Evolutionary conservation across 371 early-diverging fungal species (phyloP).

Genomic region (Mucor piriformis): DNA sequence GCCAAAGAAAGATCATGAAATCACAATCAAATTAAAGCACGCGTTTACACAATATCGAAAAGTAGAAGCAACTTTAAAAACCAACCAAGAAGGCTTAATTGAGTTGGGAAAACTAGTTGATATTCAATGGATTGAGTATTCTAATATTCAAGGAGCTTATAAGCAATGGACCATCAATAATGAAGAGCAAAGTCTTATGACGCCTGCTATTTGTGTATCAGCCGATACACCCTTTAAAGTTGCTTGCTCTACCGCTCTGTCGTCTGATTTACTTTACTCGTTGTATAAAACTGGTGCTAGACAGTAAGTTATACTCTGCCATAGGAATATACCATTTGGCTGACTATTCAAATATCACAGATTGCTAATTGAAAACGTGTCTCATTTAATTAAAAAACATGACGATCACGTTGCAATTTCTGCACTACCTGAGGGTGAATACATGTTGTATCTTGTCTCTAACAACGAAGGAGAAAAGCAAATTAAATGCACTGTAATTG

Average conservation of each 20-base stretch:
- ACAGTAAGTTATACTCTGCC: slow-evolving; percentile 22
- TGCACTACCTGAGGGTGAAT: slow-evolving; percentile 36
- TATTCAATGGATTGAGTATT: slow-evolving; percentile 15
- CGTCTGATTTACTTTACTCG: slow-evolving; percentile 17
- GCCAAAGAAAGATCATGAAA: slow-evolving; percentile 29
- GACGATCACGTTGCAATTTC: slow-evolving; percentile 17
- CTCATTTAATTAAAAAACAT: slow-evolving; percentile 1
- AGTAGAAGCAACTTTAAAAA: slow-evolving; percentile 30
- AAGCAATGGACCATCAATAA: slow-evolving; percentile 18
- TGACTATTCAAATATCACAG: not conserved
- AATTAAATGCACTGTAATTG: slow-evolving; percentile 11
- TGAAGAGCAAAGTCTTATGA: not conserved
- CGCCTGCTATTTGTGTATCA: slow-evolving; percentile 27
- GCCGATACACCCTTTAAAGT: slow-evolving; percentile 36
- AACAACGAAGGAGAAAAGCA: not conserved
- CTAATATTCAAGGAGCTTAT: not conserved
- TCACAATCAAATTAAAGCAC: slow-evolving; percentile 40
- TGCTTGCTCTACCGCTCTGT: slow-evolving; percentile 10
- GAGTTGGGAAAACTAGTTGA: slow-evolving; percentile 41
- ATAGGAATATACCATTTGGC: not conserved
- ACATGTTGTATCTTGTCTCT: slow-evolving; percentile 18
- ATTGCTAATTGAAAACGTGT: not conserved
- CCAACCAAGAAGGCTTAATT: slow-evolving; percentile 48
- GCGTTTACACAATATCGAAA: slow-evolving; percentile 2
- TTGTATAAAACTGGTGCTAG: slow-evolving; percentile 16